Evolutionary conservation across 2,329 filamentous ascomycete species (phyloP).

Genomic region (Epichloe bromicola): DNA sequence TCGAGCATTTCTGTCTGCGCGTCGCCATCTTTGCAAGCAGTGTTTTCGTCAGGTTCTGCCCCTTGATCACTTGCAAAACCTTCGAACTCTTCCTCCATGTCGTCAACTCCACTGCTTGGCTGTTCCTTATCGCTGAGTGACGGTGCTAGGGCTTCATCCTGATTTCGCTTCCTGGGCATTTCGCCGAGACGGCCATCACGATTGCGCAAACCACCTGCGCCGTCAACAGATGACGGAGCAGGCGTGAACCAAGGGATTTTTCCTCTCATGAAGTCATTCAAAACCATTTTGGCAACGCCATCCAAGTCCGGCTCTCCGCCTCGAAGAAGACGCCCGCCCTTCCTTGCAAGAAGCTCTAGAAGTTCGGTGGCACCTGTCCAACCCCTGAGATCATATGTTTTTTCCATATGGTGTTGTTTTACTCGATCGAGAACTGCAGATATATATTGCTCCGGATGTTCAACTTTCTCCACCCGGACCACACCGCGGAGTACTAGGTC

Average conservation of each 20-base stretch:
- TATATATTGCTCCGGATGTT: constrained; percentile 94
- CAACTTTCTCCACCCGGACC: constrained; percentile 88
- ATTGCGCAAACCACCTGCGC: constrained; percentile 44
- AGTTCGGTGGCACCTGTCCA: constrained; percentile 71
- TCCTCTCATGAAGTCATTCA: constrained; percentile 91
- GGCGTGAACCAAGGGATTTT: constrained; percentile 95
- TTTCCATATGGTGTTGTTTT: constrained; percentile 76
- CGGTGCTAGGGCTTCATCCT: constrained; percentile 34
- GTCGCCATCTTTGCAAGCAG: too few species aligned
- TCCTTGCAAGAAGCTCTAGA: constrained; percentile 74
- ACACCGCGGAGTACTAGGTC: constrained; percentile 86
- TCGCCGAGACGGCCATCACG: constrained; percentile 71
- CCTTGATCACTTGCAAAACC: background rate
- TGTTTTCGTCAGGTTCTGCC: background rate
- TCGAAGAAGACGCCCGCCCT: constrained; percentile 73
- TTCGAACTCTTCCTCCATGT: background rate
- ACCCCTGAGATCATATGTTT: constrained; percentile 79
- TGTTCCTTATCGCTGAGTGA: constrained; percentile 11
- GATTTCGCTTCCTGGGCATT: constrained; percentile 70
- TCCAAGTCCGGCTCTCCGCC: constrained; percentile 93
- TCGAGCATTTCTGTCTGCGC: background rate
- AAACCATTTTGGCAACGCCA: constrained; percentile 88
- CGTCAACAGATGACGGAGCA: constrained; percentile 48
- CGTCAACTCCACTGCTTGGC: background rate
- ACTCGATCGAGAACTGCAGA: constrained; percentile 67